These are phyloP conservation scores for Fusarium incarnatum DNA, from an alignment of 2,329 filamentous ascomycete species.

Conservation along the genomic window DNA sequence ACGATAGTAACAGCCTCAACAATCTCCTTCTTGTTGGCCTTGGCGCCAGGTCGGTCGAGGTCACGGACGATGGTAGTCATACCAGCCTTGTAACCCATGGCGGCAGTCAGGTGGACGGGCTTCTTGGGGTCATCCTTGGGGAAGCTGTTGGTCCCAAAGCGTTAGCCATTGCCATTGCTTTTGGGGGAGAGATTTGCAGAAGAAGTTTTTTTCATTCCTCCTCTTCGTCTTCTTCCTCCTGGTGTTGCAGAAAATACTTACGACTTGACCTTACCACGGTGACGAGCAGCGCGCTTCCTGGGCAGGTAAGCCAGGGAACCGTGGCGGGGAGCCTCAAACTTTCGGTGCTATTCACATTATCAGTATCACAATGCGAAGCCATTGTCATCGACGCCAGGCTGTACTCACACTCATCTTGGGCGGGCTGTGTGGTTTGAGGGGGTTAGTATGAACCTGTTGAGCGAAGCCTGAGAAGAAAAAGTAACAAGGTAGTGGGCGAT, in stretches of 20 bases:
- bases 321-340: slow-evolving; percentile 90
- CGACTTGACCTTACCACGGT: slow-evolving; percentile 99
- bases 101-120: slow-evolving; percentile 96
- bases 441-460: slow-evolving; percentile 53
- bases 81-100: slow-evolving; percentile 99
- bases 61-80: slow-evolving; percentile 99
- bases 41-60: slow-evolving; percentile 98
- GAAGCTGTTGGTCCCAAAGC: slow-evolving; percentile 73
- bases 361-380: slow-evolving; percentile 44
- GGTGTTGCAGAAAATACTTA: slow-evolving; percentile 62
- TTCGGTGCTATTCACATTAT: slow-evolving; percentile 60
- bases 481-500: slow-evolving; percentile 52
- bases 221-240: background rate
- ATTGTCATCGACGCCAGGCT: slow-evolving; percentile 34
- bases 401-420: slow-evolving; percentile 57
- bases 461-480: slow-evolving; percentile 51
- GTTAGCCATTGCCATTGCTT: slow-evolving; percentile 42
- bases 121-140: slow-evolving; percentile 99
- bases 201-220: background rate
- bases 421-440: slow-evolving; percentile 53
- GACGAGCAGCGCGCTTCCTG: slow-evolving; percentile 91
- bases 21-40: slow-evolving; percentile 99
- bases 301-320: slow-evolving; percentile 90
- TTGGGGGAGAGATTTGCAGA: background rate
- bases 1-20: slow-evolving; percentile 89